Percentiles rank a stretch among this genome's conserved stretches.
Conservation (phyloP, 2,329 filamentous ascomycete genomes). For the Xylaria sp. region DNA sequence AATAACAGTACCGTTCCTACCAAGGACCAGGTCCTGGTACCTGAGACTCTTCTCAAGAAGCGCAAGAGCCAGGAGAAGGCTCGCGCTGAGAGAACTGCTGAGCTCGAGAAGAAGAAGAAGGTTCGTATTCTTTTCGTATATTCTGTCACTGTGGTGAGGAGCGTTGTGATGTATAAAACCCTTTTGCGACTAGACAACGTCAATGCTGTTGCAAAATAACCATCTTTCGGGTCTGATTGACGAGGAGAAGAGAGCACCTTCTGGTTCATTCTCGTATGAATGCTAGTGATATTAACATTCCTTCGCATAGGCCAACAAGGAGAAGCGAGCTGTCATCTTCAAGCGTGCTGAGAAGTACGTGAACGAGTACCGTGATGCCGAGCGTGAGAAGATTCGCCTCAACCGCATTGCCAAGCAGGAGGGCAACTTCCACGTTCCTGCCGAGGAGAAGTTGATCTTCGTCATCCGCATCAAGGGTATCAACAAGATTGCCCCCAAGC, state of each 20-base stretch:
- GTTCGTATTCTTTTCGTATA: slow-evolving; percentile 65
- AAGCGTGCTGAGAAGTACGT: slow-evolving; percentile 99
- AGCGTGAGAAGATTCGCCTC: slow-evolving; percentile 98
- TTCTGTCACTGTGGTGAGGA: slow-evolving; percentile 38
- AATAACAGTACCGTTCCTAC: slow-evolving; percentile 85
- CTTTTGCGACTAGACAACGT: slow-evolving; percentile 92
- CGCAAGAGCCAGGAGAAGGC: slow-evolving; percentile 99
- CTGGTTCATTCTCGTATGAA: neutral
- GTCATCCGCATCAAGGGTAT: slow-evolving; percentile 99
- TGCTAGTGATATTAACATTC: slow-evolving; percentile 50
- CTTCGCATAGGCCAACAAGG: slow-evolving; percentile 84
- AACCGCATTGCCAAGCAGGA: slow-evolving; percentile 88
- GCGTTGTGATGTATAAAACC: slow-evolving; percentile 86
- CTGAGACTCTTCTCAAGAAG: slow-evolving; percentile 99
- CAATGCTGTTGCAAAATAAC: slow-evolving; percentile 98
- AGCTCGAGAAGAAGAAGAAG: slow-evolving; percentile 87
- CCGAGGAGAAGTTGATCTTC: slow-evolving; percentile 96
- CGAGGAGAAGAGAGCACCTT: slow-evolving; percentile 38
- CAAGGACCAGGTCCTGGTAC: slow-evolving; percentile 94
- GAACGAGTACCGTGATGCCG: slow-evolving; percentile 97
- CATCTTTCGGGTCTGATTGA: slow-evolving; percentile 99
- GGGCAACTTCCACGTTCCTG: slow-evolving; percentile 92
- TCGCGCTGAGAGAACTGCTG: slow-evolving; percentile 85
- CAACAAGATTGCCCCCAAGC: slow-evolving; percentile 99
- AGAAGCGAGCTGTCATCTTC: slow-evolving; percentile 99